Evolutionary conservation across 352 stramenopile species (phyloP), one percentile per base, ranked within the genome.

Genomic region (Phytophthora tentaculata): DNA sequence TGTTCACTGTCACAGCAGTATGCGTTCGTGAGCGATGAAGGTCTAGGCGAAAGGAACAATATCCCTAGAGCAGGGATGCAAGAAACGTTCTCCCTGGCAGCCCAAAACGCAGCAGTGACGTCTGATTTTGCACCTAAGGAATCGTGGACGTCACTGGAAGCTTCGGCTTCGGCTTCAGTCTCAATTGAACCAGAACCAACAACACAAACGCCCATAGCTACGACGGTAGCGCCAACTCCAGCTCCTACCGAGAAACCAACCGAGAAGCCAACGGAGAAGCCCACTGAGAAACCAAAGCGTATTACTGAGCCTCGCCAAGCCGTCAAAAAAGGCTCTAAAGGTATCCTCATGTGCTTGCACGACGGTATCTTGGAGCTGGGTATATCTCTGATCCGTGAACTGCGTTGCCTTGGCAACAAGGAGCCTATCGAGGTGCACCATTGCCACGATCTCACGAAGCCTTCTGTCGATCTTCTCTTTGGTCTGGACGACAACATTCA

Each of bases 341-440:
- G 80, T 5, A 66, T 82, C 28, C 41, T 89, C 23, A 51, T 86
- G 35, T 79, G 71, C 12, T 49, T 84, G 10, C 75, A 87, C 61
- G 64, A 88, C 50, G 61, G 61, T 17, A 76, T 86, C 23, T 49
- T 77, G 26, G 58, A 77, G 6, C 64, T 89, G 22, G 79, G 77
- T 13, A 63, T 84, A 32, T 84, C 77, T 52, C 50, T 88, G 43
- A 86, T 85, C 44, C 71, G 71, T 10, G 79, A 89, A 45, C 59
- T 88, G 43, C 79, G 79, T 10, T 84, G 79, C 16, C 55, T 86
- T 14, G 77, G 77, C 26, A 87, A 85, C 56, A 69, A 56, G 0
- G 74, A 87, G 47, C 56, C 76, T 3, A 81, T 89, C n/a, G 76
- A 89, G 43, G 66, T 88, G n/a, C 76, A 88, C 43, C 77, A 84